A percentile compares a stretch with the other conserved stretches of the same genome.
These are phyloP conservation scores for Populus hybrid DNA, from an alignment of 441 rosid genomes.

Conservation along the genomic window DNA sequence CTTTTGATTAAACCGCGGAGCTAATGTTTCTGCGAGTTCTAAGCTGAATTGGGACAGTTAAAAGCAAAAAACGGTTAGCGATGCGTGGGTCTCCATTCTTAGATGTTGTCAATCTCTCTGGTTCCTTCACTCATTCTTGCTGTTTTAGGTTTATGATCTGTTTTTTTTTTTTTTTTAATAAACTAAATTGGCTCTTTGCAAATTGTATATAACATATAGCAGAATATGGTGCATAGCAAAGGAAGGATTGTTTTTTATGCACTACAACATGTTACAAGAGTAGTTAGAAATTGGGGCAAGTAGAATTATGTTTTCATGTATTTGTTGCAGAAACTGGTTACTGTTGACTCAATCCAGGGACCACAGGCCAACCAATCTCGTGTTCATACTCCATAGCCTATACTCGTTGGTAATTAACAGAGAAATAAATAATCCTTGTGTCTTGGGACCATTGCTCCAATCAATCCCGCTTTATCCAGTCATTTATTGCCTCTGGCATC, in stretches of 20 bases:
- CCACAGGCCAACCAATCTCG: constrained; percentile 9
- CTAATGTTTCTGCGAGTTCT: background rate
- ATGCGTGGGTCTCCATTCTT: background rate
- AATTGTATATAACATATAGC: constrained; percentile 13
- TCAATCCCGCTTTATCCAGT: constrained; percentile 11
- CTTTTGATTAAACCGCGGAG: constrained; percentile 41
- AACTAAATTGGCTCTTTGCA: constrained; percentile 6
- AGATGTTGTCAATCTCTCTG: background rate
- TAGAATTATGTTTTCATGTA: background rate
- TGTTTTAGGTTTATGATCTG: background rate
- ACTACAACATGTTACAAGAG: background rate
- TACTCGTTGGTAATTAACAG: constrained; percentile 2
- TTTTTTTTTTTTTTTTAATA: background rate
- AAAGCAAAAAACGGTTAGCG: background rate
- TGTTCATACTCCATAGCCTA: constrained; percentile 2
- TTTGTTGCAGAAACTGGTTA: constrained; percentile 2
- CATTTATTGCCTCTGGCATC: constrained; percentile 10
- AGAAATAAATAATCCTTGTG: constrained; percentile 13
- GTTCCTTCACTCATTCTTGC: background rate
- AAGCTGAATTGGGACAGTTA: background rate
- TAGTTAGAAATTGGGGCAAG: background rate
- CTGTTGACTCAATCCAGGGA: constrained; percentile 2
- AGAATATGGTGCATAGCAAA: background rate
- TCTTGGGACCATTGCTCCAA: constrained; percentile 3
- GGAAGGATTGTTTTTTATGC: background rate